A percentile compares a stretch with the other conserved stretches of the same genome.
These are phyloP conservation scores for Clavispora carvajalis DNA, from an alignment of 805 yeast species.

Conservation along the genomic window DNA sequence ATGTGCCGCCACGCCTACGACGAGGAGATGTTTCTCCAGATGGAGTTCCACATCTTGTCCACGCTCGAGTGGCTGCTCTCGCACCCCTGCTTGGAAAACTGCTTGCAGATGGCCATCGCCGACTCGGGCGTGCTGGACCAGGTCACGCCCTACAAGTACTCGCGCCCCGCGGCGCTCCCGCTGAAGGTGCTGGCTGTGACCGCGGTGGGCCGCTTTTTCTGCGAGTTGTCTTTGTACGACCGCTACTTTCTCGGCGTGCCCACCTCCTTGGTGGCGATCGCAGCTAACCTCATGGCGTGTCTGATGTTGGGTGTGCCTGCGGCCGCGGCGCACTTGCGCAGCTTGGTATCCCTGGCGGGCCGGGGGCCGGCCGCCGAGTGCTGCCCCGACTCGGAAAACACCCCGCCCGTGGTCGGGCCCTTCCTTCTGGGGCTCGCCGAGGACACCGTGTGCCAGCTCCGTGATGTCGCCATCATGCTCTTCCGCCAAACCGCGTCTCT, in stretches of 20 bases:
- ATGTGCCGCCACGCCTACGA: slow-evolving; percentile 60
- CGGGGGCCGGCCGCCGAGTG: not conserved
- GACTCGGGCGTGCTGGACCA: slow-evolving; percentile 24
- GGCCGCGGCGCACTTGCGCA: slow-evolving; percentile 21
- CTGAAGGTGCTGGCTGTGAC: slow-evolving; percentile 46
- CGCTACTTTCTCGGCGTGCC: slow-evolving; percentile 42
- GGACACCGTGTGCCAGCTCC: slow-evolving; percentile 31
- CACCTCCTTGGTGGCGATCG: slow-evolving; percentile 42
- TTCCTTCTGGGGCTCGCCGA: slow-evolving; percentile 44
- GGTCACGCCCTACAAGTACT: slow-evolving; percentile 22
- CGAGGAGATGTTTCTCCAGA: slow-evolving; percentile 45
- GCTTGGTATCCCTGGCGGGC: slow-evolving; percentile 5
- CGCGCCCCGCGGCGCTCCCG: slow-evolving; percentile 13
- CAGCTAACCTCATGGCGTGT: slow-evolving; percentile 50
- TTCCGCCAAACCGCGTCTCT: slow-evolving; percentile 39
- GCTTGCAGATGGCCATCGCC: slow-evolving; percentile 38
- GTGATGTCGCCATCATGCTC: slow-evolving; percentile 40
- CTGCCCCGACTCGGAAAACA: slow-evolving; percentile 34
- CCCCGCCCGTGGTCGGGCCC: slow-evolving; percentile 40
- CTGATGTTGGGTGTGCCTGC: slow-evolving; percentile 46
- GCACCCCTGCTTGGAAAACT: slow-evolving; percentile 49
- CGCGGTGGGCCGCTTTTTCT: slow-evolving; percentile 49
- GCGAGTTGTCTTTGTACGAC: slow-evolving; percentile 50
- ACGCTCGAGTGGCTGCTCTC: slow-evolving; percentile 43
- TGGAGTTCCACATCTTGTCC: slow-evolving; percentile 39